Base-by-base conservation (phyloP, 768 basidiomycete genomes). In the Tephrocybe rancida region DNA sequence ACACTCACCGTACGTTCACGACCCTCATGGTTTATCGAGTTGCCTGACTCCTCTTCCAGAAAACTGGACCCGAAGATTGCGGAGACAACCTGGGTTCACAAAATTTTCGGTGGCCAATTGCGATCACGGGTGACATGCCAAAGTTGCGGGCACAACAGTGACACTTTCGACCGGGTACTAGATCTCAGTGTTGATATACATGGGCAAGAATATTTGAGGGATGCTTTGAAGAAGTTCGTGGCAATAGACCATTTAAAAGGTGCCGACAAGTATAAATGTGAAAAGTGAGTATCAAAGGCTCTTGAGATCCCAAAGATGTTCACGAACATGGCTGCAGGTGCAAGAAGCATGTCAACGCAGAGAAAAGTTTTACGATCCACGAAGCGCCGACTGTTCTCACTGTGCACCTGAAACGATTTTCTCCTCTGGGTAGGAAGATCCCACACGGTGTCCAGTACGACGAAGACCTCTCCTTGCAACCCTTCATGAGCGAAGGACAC, bases 191-290 rank as follows among this genome's bases (percentile, higher is more conserved):
- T 99, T 56, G 97, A 98, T 68, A 90, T 98, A 53, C 77, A 83
- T 55, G 83, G 81, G 50, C 76, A 78, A 27, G 68, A 76, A 27
- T 78, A 76, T 3, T 62, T 98, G 46, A 84, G 78, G 67, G 85
- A 88, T 3, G 93, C 92, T 2, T 70, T 96, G 52, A 78, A 80
- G 30, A 88, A 86, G 64, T 97, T 97, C 62, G 83, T 90, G 32
- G 86, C 84, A 7, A 74, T 89, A 43, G 97, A 99, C 65, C 76
- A 81, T 57, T 70, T 99, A 57, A 90, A 85, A 56, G 97, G 96
- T 0, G 84, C 86, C 5, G 93, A 99, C 77, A 95, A 95, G 73
- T 99, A 99, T 71, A 93, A 95, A 67, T 99, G 97, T 70, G 97
- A 99, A 73, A 98, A 93, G 94, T 97, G 66, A 63, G 90, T 79